phyloP scores from a whole-genome alignment of 192 early-diverging fungal genomes.

The Podila verticillata region DNA sequence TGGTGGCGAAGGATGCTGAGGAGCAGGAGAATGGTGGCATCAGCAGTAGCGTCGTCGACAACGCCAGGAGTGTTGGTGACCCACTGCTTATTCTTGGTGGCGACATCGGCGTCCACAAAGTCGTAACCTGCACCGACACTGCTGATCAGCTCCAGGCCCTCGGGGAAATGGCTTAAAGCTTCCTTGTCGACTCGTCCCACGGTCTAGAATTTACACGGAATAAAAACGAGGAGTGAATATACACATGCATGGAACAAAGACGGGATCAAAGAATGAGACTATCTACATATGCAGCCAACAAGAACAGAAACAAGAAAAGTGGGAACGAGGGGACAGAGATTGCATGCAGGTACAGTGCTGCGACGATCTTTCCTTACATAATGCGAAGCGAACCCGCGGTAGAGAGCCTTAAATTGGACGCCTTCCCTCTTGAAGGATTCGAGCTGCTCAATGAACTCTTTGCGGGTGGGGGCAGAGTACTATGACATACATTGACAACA shows the following conservation, averaged over 20 bases:
- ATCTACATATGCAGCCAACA: too few relatives aligned
- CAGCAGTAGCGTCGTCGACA: constrained; percentile 40
- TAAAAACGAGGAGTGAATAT: too few relatives aligned
- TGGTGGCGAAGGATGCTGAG: constrained; percentile 33
- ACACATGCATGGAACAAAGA: too few relatives aligned
- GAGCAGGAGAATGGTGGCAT: constrained; percentile 39
- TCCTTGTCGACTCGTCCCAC: constrained; percentile 50
- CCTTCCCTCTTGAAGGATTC: constrained; percentile 28
- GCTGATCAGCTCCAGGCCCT: constrained; percentile 21
- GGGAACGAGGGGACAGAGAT: too few relatives aligned
- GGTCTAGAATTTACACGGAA: constrained; percentile 11
- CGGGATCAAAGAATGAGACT: too few relatives aligned
- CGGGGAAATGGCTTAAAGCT: constrained; percentile 42
- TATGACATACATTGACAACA: background rate
- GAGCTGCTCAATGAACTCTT: constrained; percentile 24
- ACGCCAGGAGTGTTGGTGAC: constrained; percentile 49
- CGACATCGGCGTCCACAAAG: constrained; percentile 38
- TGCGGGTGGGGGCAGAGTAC: constrained; percentile 36
- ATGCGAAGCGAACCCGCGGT: constrained; percentile 42
- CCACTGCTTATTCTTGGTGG: constrained; percentile 33
- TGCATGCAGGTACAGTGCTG: background rate
- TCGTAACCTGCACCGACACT: constrained; percentile 48
- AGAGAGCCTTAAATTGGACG: constrained; percentile 36
- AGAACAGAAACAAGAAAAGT: too few relatives aligned
- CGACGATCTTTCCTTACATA: constrained; percentile 15